Evolutionary conservation across 2,329 filamentous ascomycete species (phyloP), one percentile per base, ranked within the genome.

Genomic region (Talaromyces sp.): DNA sequence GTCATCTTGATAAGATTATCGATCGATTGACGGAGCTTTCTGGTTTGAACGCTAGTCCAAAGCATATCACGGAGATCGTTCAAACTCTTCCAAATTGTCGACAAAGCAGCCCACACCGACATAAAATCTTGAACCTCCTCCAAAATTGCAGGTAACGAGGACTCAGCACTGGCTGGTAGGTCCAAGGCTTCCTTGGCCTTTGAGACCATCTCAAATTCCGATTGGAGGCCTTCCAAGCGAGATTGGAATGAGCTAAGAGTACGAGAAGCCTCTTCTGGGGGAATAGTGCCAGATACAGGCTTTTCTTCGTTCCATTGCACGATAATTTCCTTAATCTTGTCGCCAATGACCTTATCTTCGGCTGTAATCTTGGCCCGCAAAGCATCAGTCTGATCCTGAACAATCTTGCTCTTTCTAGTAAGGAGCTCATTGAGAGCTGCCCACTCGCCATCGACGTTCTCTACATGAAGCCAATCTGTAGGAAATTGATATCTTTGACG

Each of bases 51-150:
- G 68, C 90, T 96, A 58, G 88, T 95, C 95, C 95, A 99, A 1
- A 96, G 82, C 54, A 86, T 89, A 67, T 99, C 95, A 31, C 91
- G 86, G 15, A 97, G 88, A 67, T 97, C 93, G 67, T 97, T 94
- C 60, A 99, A 79, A 69, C 89, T 96, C 71, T 90, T 89, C 94
- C 94, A 99, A 62, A 99, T 96, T 5, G 92, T 96, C 22, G 91
- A 93, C 52, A 99, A 79, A 51, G 89, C 93, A 33, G 93, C 89
- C 94, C 94, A 99, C 9, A 99, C 94, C 19, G 93, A 97, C 76
- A 96, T 96, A 78, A 99, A 99, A 73, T 99, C 94, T 62, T 96
- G 91, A 2, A 99, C 91, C 75, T 99, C 94, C 71, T 97, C 93
- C 15, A 97, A 80, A 8, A 97, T 89, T 25, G 88, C 84, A n/a